A percentile compares a stretch with the other conserved stretches of the same genome.
phyloP scores from a whole-genome alignment of 805 yeast species.

The Metschnikowia shivogae region DNA sequence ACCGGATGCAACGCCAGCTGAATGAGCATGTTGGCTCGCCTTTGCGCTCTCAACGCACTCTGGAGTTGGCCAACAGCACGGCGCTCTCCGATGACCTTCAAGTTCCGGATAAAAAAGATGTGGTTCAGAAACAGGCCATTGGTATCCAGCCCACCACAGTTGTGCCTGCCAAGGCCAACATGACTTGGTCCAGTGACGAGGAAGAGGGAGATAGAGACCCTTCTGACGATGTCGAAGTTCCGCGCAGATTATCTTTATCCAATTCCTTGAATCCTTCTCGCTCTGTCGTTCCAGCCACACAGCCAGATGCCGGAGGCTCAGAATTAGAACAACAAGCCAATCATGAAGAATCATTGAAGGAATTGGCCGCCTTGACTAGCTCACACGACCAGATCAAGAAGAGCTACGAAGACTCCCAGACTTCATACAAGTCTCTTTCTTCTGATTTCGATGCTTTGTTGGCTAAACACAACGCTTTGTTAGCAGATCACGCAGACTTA shows the following conservation, averaged over 20 bases:
- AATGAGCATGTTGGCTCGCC: not conserved
- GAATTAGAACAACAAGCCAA: not conserved
- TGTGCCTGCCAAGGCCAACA: conserved; percentile 77
- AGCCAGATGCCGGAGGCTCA: not conserved
- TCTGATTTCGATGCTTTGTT: conserved; percentile 3
- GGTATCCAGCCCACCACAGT: conserved; percentile 63
- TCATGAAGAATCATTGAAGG: not conserved
- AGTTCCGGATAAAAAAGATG: conserved; percentile 13
- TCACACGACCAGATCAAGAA: conserved; percentile 10
- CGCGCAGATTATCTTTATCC: conserved; percentile 10
- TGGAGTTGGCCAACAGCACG: conserved; percentile 5
- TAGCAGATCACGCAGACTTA: conserved; percentile 4
- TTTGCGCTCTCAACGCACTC: not conserved
- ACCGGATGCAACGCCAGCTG: not conserved
- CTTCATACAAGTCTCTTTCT: conserved; percentile 18
- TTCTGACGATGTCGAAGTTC: not conserved
- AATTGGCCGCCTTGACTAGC: not conserved
- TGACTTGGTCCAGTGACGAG: conserved; percentile 87
- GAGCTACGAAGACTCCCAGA: conserved; percentile 20
- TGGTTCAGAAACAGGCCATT: conserved; percentile 22
- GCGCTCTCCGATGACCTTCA: conserved; percentile 12
- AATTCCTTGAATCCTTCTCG: conserved; percentile 1
- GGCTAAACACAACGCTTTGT: conserved; percentile 2
- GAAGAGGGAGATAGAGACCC: conserved; percentile 34
- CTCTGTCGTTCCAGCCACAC: not conserved